These are phyloP conservation scores for Aureobasidium namibiae DNA, from an alignment of 2,329 filamentous ascomycete species.

Conservation along the genomic window DNA sequence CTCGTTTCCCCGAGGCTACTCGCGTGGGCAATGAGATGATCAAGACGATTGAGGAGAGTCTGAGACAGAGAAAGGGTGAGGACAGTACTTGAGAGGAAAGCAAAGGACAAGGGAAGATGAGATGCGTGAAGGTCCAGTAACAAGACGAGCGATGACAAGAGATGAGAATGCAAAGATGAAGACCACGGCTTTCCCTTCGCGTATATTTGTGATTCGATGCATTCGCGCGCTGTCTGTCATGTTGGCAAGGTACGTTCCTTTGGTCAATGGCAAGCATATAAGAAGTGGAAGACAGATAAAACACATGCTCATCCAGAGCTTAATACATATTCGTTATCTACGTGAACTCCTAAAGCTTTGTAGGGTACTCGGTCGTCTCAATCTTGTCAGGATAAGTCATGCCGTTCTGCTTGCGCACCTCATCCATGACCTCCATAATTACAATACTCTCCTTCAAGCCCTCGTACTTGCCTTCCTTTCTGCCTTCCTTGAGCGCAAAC, in stretches of 20 bases:
- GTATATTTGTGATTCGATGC: background rate
- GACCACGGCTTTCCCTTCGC: background rate
- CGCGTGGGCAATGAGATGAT: conserved; percentile 95
- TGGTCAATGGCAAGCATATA: background rate
- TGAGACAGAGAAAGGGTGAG: conserved; percentile 26
- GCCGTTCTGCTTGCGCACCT: conserved; percentile 54
- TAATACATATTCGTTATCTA: background rate
- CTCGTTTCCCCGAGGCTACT: conserved; percentile 78
- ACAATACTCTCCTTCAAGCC: conserved; percentile 68
- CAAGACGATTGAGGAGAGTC: conserved; percentile 82
- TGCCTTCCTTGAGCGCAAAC: conserved; percentile 65
- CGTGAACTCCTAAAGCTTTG: conserved; percentile 25
- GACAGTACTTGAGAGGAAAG: background rate
- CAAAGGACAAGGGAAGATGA: background rate
- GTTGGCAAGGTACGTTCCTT: background rate
- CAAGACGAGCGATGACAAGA: too few relatives aligned
- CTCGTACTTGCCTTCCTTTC: conserved; percentile 63
- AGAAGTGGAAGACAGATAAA: background rate
- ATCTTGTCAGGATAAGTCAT: conserved; percentile 59
- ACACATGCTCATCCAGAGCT: too few relatives aligned
- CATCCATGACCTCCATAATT: conserved; percentile 70
- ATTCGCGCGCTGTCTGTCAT: too few relatives aligned
- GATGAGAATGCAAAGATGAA: background rate
- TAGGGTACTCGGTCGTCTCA: conserved; percentile 50
- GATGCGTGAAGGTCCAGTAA: too few relatives aligned